Conservation (phyloP, 2,329 filamentous ascomycete genomes). For the Cytospora piceicola region DNA sequence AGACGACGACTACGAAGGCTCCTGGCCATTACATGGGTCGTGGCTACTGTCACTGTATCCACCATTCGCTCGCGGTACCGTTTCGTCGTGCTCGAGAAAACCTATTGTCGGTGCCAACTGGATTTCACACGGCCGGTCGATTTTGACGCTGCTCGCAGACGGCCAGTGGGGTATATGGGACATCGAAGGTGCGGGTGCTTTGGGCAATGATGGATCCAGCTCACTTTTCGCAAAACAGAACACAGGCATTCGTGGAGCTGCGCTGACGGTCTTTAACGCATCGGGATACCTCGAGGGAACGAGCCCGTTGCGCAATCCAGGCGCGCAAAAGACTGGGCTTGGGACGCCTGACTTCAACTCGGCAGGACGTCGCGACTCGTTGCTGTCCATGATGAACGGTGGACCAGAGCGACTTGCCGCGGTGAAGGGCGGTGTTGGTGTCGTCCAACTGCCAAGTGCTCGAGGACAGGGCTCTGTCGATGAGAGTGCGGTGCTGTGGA, state of each 20-base stretch:
- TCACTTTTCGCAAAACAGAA: conserved; percentile 55
- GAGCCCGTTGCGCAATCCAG: conserved; percentile 54
- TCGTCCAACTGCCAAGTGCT: conserved; percentile 49
- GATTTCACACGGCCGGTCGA: conserved; percentile 63
- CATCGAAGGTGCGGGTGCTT: conserved; percentile 60
- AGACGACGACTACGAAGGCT: conserved; percentile 55
- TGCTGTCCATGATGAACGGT: conserved; percentile 44
- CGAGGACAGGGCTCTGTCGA: conserved; percentile 50
- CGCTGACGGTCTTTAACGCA: conserved; percentile 60
- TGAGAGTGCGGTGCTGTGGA: conserved; percentile 61
- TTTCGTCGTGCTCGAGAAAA: conserved; percentile 52
- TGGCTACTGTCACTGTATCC: conserved; percentile 68
- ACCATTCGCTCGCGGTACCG: conserved; percentile 54
- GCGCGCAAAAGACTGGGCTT: conserved; percentile 41
- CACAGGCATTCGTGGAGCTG: conserved; percentile 59
- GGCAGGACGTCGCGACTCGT: conserved; percentile 26
- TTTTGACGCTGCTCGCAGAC: conserved; percentile 62
- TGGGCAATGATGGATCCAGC: conserved; percentile 40
- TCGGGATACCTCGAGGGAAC: conserved; percentile 65
- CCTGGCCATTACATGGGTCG: conserved; percentile 61
- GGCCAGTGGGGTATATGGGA: conserved; percentile 73
- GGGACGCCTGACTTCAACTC: conserved; percentile 30
- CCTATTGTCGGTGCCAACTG: conserved; percentile 65
- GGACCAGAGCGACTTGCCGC: conserved; percentile 56
- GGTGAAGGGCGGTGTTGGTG: conserved; percentile 57